Percentiles rank a stretch among this genome's conserved stretches.
Conservation (phyloP, 1,139 yeast genomes). For the Pichia kudriavzevii region DNA sequence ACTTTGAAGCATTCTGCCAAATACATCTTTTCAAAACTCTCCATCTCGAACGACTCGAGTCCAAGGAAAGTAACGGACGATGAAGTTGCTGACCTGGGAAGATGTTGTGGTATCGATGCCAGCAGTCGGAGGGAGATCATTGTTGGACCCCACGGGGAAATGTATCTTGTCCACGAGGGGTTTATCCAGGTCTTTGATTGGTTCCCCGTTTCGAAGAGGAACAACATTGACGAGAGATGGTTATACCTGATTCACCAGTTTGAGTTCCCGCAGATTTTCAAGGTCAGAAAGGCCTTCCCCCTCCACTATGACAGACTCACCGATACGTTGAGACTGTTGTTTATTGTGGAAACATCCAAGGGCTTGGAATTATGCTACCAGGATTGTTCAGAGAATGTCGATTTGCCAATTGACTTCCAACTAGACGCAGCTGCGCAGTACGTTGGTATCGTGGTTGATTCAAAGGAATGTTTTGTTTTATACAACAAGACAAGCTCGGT, state of each 20-base stretch:
- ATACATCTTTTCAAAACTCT: slow-evolving; percentile 5
- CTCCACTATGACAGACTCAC: neutral
- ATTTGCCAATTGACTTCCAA: neutral
- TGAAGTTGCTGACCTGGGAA: no score
- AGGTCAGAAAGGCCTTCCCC: neutral
- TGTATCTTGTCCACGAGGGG: neutral
- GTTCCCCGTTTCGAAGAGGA: slow-evolving; percentile 1
- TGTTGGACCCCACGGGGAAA: slow-evolving; percentile 2
- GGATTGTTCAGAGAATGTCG: neutral
- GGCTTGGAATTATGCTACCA: neutral
- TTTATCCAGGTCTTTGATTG: slow-evolving; percentile 1
- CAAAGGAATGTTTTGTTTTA: slow-evolving; percentile 16
- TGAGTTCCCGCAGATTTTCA: neutral
- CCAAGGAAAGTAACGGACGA: neutral
- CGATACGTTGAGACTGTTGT: neutral
- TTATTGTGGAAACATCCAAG: slow-evolving; percentile 1
- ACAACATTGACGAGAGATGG: neutral
- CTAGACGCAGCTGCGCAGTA: neutral
- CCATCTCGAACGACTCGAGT: neutral
- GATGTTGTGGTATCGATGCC: no score
- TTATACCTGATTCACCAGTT: slow-evolving; percentile 1
- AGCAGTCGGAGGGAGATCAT: no score
- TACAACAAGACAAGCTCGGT: slow-evolving; percentile 16
- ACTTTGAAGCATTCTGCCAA: slow-evolving; percentile 8
- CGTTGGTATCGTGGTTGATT: slow-evolving; percentile 8